Conservation (phyloP, 1,284 basidiomycete species). For the Exobasidium cylindrosporum region DNA sequence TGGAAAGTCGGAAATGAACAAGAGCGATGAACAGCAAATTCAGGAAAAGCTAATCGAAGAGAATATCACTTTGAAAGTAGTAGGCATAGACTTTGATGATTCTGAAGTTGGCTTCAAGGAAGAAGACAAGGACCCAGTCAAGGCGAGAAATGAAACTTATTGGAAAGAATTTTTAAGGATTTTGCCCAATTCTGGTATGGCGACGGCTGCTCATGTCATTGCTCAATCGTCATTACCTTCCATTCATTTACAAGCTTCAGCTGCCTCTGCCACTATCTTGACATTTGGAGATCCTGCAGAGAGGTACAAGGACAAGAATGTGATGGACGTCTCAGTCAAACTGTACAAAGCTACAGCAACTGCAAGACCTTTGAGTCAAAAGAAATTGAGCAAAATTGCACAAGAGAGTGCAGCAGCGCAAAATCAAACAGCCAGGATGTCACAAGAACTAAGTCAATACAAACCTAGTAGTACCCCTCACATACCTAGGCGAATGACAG, state of each 20-base stretch:
- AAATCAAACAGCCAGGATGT: slow-evolving; percentile 17
- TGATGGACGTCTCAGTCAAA: slow-evolving; percentile 72
- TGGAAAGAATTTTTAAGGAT: slow-evolving; percentile 63
- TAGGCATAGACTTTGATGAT: slow-evolving; percentile 80
- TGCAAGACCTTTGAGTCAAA: slow-evolving; percentile 70
- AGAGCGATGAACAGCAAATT: slow-evolving; percentile 28
- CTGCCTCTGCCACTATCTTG: slow-evolving; percentile 27
- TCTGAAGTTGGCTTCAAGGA: slow-evolving; percentile 66
- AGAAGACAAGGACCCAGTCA: slow-evolving; percentile 67
- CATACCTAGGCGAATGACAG: not conserved
- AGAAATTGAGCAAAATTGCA: slow-evolving; percentile 37
- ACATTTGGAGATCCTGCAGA: slow-evolving; percentile 40
- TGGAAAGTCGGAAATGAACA: slow-evolving; percentile 33
- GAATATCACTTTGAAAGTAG: slow-evolving; percentile 40
- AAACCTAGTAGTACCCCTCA: slow-evolving; percentile 22
- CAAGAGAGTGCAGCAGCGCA: slow-evolving; percentile 25
- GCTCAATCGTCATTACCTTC: slow-evolving; percentile 32
- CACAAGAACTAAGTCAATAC: slow-evolving; percentile 17
- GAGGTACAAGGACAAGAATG: slow-evolving; percentile 61
- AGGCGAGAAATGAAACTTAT: slow-evolving; percentile 79
- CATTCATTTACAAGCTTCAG: slow-evolving; percentile 32
- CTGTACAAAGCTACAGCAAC: slow-evolving; percentile 78
- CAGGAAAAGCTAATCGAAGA: slow-evolving; percentile 24
- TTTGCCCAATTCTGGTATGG: slow-evolving; percentile 61
- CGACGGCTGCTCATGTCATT: slow-evolving; percentile 29